Conservation (phyloP, 225 moss, liverwort and hornwort species). For the Physcomitrellopsis africana region DNA sequence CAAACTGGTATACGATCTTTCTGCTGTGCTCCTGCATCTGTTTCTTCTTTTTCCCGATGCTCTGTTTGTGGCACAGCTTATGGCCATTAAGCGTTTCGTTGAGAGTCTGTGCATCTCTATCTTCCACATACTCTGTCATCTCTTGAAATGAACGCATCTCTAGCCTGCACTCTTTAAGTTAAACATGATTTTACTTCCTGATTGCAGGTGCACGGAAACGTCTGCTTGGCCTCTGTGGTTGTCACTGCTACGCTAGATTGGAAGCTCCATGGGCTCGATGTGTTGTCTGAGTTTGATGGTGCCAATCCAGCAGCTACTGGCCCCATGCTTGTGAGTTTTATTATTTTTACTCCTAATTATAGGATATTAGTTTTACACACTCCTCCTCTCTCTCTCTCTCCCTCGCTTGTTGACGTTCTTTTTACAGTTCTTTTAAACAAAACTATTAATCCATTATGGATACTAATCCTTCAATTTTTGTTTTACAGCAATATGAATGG, state of each 20-base stretch:
- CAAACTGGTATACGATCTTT: conserved; percentile 71
- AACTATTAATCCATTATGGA: not conserved
- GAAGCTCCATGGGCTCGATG: conserved; percentile 92
- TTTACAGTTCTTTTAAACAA: not conserved
- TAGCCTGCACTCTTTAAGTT: not conserved
- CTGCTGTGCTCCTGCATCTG: not conserved
- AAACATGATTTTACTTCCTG: conserved; percentile 7
- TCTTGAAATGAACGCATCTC: not conserved
- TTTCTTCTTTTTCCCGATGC: not conserved
- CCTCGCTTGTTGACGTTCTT: not conserved
- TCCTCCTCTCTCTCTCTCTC: too few species aligned
- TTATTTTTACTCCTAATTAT: not conserved
- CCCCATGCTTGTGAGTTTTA: conserved; percentile 78
- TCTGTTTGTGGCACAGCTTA: not conserved
- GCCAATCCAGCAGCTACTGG: conserved; percentile 82
- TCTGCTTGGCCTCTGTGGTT: conserved; percentile 88
- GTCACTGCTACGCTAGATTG: conserved; percentile 92
- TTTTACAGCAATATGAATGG: conserved; percentile 90
- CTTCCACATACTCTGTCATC: not conserved
- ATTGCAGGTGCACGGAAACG: conserved; percentile 92
- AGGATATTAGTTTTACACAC: too few species aligned
- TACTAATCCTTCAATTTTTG: too few species aligned
- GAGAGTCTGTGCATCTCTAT: not conserved
- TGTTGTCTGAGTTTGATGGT: conserved; percentile 96
- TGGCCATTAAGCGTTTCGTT: not conserved